Conservation (phyloP, 1,284 basidiomycete genomes). For the Malassezia yamatoensis region DNA sequence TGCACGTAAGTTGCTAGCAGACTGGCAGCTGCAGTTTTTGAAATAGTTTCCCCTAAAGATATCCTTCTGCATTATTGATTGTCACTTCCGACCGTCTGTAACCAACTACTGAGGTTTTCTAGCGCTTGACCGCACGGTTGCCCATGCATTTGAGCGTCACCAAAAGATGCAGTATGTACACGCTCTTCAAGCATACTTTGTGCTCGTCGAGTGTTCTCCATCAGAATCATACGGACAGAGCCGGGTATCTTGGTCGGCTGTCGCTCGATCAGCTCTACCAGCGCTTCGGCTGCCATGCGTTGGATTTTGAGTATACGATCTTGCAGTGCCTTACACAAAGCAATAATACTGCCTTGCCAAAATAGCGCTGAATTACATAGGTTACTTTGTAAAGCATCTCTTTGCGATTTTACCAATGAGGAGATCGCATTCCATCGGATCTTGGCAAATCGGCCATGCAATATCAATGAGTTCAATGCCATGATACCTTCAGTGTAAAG, state of each 20-base stretch:
- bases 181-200: not conserved
- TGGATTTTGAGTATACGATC: slow-evolving; percentile 14
- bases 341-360: not conserved
- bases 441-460: slow-evolving; percentile 2
- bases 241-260: not conserved
- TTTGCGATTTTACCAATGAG: not conserved
- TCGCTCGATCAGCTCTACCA: not conserved
- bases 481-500: not conserved
- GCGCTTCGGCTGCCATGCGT: slow-evolving; percentile 14
- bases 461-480: no score
- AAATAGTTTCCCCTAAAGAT: not conserved
- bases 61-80: not conserved
- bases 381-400: not conserved
- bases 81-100: not conserved
- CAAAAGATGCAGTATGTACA: slow-evolving; percentile 7
- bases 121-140: slow-evolving; percentile 1
- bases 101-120: not conserved
- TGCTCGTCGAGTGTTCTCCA: not conserved
- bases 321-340: not conserved
- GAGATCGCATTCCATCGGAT: slow-evolving; percentile 15
- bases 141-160: slow-evolving; percentile 13
- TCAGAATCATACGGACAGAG: not conserved
- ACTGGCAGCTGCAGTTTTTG: slow-evolving; percentile 25
- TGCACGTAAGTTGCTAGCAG: slow-evolving; percentile 23
- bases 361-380: no score